These are phyloP conservation scores for Crucibulum laeve DNA, from an alignment of 768 basidiomycete genomes.

Conservation along the genomic window DNA sequence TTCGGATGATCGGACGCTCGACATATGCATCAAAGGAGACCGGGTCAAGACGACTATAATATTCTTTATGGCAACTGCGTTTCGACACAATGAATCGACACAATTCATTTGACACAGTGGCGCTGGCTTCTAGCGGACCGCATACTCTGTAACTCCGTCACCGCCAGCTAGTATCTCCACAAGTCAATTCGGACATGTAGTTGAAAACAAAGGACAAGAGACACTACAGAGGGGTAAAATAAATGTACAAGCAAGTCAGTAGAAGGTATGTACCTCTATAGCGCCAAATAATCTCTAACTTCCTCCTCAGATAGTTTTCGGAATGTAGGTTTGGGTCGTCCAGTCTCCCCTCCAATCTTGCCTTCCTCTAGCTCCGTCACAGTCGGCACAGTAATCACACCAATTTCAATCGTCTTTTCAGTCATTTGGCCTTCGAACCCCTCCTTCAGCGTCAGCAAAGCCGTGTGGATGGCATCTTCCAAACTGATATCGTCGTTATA, in stretches of 20 bases:
- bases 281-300: constrained; percentile 90
- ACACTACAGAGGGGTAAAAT: too few species aligned
- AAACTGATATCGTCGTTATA: constrained; percentile 99
- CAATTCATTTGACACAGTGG: too few species aligned
- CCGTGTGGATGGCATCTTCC: constrained; percentile 98
- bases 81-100: too few species aligned
- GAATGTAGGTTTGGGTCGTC: constrained; percentile 82
- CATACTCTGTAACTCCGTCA: too few species aligned
- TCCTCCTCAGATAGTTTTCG: constrained; percentile 95
- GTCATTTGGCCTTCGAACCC: constrained; percentile 99
- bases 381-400: constrained; percentile 89
- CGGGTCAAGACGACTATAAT: too few species aligned
- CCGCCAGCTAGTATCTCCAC: too few species aligned
- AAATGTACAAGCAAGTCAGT: background rate
- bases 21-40: too few species aligned
- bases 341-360: constrained; percentile 64
- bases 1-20: too few species aligned
- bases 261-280: constrained; percentile 37
- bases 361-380: constrained; percentile 63
- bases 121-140: too few species aligned
- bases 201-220: too few species aligned
- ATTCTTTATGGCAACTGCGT: too few species aligned
- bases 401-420: constrained; percentile 99
- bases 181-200: too few species aligned
- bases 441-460: constrained; percentile 95